Percentiles rank a stretch among this genome's conserved stretches.
phyloP scores from a whole-genome alignment of 164 flowering plant species.

The Vitis amurensis region DNA sequence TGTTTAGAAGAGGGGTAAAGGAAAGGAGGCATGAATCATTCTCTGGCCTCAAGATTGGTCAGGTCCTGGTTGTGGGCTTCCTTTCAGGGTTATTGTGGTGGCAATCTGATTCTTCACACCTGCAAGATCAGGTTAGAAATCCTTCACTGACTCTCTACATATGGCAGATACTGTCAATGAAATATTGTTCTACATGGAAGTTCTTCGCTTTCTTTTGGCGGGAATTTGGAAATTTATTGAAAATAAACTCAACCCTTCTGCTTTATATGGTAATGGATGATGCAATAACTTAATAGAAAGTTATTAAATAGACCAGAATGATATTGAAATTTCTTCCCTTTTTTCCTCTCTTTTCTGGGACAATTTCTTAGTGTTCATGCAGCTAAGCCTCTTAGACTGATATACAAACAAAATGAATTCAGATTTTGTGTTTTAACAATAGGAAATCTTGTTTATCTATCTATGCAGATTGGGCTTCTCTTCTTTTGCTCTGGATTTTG shows the following conservation, averaged over 20 bases:
- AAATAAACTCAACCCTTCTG: background rate
- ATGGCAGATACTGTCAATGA: too few relatives aligned
- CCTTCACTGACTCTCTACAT: background rate
- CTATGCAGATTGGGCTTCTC: conserved; percentile 60
- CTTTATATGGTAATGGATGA: background rate
- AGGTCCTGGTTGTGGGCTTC: conserved; percentile 42
- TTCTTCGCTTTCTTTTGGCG: background rate
- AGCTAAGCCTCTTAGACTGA: too few relatives aligned
- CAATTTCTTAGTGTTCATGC: too few relatives aligned
- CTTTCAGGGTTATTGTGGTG: conserved; percentile 62
- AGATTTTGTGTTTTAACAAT: too few relatives aligned
- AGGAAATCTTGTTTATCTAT: background rate
- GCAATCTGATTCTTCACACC: conserved; percentile 35
- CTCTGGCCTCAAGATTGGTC: conserved; percentile 37
- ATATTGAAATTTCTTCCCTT: too few relatives aligned
- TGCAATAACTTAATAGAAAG: too few relatives aligned
- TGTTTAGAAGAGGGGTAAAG: conserved; percentile 52
- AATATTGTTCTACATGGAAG: background rate
- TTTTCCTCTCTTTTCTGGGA: too few relatives aligned
- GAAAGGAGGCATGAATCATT: conserved; percentile 57
- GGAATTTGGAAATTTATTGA: background rate
- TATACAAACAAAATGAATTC: too few relatives aligned
- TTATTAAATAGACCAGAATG: too few relatives aligned
- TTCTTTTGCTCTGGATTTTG: conserved; percentile 66
- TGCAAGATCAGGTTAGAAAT: conserved; percentile 58